Evolutionary conservation across 257 asterid species (phyloP), one percentile per base, ranked within the genome.

Genomic region (Haberlea rhodopensis): DNA sequence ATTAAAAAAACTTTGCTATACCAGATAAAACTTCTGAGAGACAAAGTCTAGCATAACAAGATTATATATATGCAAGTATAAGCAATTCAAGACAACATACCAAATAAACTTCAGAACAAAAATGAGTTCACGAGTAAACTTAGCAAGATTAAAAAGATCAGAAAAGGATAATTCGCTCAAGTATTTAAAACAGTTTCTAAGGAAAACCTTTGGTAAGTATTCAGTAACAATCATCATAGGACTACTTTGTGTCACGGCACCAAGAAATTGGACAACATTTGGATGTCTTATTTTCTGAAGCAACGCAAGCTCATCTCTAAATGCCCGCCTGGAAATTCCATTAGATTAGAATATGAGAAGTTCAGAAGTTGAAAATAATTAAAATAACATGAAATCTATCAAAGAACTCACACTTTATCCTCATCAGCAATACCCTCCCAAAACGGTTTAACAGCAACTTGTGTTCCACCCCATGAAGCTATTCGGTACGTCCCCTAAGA

Each of bases 141-240:
- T 60, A 55, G 20, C 18, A 57, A 27, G 66, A 43, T n/a, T 25
- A 16, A 16, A 43, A 59, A 20, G 56, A 58, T 57, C 43, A 55
- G 60, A 51, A 28, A 54, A 29, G 11, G 37, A 26, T 16, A 53
- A 11, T 43, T 43, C 20, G 16, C 20, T 43, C 7, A 43, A 43
- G 51, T 54, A 65, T 16, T 8, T 18, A 6, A 31, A 46, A 60
- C 68, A 46, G 16, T 60, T 53, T 20, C 57, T 37, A 11, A 70
- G 52, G 43, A 71, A 58, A 71, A 92, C 99, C 95, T 89, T 89
- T 8, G 97, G 96, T 53, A 92, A 80, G 82, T 89, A 92, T 74
- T 92, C 99, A 5, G 92, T 92, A 71, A 92, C 99, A 74, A 92
- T 92, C 99, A 92, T 89, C 99, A 92, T 92, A 11, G 99, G 99